phyloP scores from a whole-genome alignment of 1,284 basidiomycete species.

The Puccinia coronata region DNA sequence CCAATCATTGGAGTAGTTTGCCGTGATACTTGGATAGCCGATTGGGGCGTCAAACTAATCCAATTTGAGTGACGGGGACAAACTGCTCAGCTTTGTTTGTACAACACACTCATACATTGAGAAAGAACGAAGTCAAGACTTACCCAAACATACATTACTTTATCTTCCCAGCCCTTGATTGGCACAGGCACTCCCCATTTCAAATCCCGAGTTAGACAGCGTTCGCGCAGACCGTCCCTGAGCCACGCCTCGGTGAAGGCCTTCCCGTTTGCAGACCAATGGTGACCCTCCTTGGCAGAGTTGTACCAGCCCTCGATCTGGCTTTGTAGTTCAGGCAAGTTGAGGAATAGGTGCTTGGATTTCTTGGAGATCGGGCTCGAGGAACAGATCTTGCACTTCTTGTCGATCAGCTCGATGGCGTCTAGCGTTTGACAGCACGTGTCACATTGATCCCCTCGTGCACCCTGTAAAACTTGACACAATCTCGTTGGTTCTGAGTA shows the following conservation, averaged over 20 bases:
- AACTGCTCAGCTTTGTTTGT: too few relatives aligned
- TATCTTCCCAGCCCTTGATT: conserved; percentile 66
- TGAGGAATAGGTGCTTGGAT: conserved; percentile 93
- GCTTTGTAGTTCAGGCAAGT: conserved; percentile 80
- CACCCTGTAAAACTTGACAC: conserved; percentile 68
- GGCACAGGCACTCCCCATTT: conserved; percentile 96
- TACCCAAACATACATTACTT: conserved; percentile 79
- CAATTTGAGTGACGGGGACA: too few relatives aligned
- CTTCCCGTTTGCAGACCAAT: conserved; percentile 90
- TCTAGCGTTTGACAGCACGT: conserved; percentile 82
- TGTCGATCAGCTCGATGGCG: conserved; percentile 88
- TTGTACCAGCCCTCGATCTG: conserved; percentile 86
- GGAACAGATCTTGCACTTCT: conserved; percentile 85
- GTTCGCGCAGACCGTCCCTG: conserved; percentile 81
- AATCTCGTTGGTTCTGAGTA: background rate
- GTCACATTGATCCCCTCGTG: conserved; percentile 98
- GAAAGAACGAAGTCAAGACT: conserved; percentile 21
- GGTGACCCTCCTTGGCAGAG: conserved; percentile 73
- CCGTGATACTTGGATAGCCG: conserved; percentile 96
- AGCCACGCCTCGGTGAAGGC: conserved; percentile 88
- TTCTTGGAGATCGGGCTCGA: conserved; percentile 66
- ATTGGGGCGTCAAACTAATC: conserved; percentile 91
- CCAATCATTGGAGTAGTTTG: conserved; percentile 92
- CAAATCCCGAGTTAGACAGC: conserved; percentile 89
- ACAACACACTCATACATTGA: too few relatives aligned